Evolutionary conservation across 352 stramenopile genomes (phyloP).

Genomic region (Phytophthora pistaciae): DNA sequence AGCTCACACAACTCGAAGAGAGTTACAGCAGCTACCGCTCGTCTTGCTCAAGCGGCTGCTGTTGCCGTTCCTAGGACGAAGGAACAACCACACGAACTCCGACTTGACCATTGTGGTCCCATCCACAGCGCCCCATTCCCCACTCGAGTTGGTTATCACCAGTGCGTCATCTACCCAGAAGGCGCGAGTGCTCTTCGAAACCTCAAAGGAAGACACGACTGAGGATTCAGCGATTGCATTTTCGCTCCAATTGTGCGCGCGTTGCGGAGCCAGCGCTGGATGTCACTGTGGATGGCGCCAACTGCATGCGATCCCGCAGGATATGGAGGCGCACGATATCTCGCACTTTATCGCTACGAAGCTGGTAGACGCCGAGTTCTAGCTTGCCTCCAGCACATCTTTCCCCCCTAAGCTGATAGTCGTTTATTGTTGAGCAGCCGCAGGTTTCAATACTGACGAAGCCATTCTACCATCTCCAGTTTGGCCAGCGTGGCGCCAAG

Average conservation of each 20-base stretch:
- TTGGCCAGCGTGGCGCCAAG: not conserved
- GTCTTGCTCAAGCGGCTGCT: slow-evolving; percentile 42
- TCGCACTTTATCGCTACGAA: slow-evolving; percentile 35
- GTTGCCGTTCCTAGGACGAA: slow-evolving; percentile 23
- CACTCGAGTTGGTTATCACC: slow-evolving; percentile 14
- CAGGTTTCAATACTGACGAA: not conserved
- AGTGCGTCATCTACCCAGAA: slow-evolving; percentile 5
- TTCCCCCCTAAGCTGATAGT: not conserved
- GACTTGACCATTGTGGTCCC: slow-evolving; percentile 17
- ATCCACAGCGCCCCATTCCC: slow-evolving; percentile 1
- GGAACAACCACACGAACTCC: slow-evolving; percentile 1
- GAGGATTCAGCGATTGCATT: not conserved
- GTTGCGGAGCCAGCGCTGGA: slow-evolving; percentile 25
- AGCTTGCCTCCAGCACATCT: not conserved
- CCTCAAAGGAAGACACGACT: not conserved
- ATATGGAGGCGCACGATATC: slow-evolving; percentile 39
- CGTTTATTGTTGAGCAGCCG: not conserved
- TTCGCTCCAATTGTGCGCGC: slow-evolving; percentile 30
- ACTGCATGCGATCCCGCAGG: slow-evolving; percentile 24
- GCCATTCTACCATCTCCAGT: slow-evolving; percentile 14
- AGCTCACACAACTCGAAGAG: not conserved
- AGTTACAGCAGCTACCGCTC: slow-evolving; percentile 40
- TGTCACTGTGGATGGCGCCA: slow-evolving; percentile 38
- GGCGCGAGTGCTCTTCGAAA: slow-evolving; percentile 28
- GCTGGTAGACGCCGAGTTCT: slow-evolving; percentile 24